Percentiles rank a stretch among this genome's conserved stretches.
Conservation (phyloP, 441 rosid species). For the Sinapis alba region DNA sequence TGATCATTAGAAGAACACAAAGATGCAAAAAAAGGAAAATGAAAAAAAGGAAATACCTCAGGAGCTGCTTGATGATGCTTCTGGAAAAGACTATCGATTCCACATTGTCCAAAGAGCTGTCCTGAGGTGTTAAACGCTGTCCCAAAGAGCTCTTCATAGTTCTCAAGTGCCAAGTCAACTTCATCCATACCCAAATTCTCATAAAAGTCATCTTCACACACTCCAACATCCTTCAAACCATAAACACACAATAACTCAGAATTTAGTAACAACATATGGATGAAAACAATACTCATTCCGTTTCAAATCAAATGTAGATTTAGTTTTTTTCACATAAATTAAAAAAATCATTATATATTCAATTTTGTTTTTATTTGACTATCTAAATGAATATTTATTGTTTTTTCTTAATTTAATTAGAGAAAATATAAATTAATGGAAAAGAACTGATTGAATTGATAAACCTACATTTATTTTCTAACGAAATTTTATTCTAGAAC, state of each 20-base stretch:
- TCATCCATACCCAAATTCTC: constrained; percentile 87
- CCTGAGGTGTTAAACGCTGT: constrained; percentile 75
- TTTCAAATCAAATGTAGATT: not conserved
- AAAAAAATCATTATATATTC: not conserved
- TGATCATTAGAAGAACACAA: not conserved
- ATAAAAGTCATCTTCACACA: constrained; percentile 72
- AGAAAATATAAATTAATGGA: not conserved
- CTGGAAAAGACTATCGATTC: constrained; percentile 84
- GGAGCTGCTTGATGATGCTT: constrained; percentile 52
- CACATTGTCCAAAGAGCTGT: constrained; percentile 85
- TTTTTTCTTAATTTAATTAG: not conserved
- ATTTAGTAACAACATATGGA: not conserved
- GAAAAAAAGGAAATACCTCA: constrained; percentile 26
- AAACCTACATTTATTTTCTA: not conserved
- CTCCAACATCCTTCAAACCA: constrained; percentile 38
- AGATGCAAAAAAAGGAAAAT: not conserved
- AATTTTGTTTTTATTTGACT: not conserved
- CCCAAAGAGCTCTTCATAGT: constrained; percentile 96
- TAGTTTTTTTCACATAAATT: not conserved
- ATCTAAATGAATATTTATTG: not conserved
- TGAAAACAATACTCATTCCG: not conserved
- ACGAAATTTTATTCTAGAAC: not conserved
- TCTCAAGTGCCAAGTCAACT: constrained; percentile 83
- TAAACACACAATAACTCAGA: constrained; percentile 5
- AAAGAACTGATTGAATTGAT: not conserved